Evolutionary conservation across 164 flowering plant genomes (phyloP), one percentile per base, ranked within the genome.

Genomic region (Nymphaea colorata): DNA sequence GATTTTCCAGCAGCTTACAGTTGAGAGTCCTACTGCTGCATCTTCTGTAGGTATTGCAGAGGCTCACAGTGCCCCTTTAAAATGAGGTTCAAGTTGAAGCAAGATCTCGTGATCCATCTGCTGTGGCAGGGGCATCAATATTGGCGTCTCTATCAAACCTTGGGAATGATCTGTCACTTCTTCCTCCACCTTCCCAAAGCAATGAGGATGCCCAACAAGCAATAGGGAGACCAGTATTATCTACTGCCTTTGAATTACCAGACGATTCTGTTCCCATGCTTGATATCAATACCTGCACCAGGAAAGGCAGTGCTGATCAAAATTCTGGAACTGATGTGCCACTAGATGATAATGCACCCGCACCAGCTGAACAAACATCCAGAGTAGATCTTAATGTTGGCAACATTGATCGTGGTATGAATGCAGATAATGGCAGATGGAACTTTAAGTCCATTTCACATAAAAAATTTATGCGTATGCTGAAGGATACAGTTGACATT

Each of bases 121-220:
- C 84, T 68, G 85, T 86, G 44, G 84, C 82, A 62, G 93, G 90
- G 70, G 98, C 94, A 18, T 83, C 92, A 15, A 88, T 87, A 71
- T 78, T 91, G 82, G 93, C 93, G 64, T 88, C 95, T 65, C 80
- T 91, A 45, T 89, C 95, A 66, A 82, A 71, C 71, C 68, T 78
- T 64, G 76, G 85, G 67, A 84, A 75, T 62, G 91, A 87, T 73
- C 57, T 85, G 43, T 79, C 91, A 14, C 82, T 82, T 62, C 76
- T 82, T 82, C 81, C 82, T 73, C 75, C 88, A 59, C 73, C 84
- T 11, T 65, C 79, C 59, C 83, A 71, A 66, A 70, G 69, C 65
- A 66, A 64, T 62, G 80, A 66, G 42, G 69, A 74, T 64, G 61
- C 41, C 43, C 66, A 61, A 17, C 74, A 66, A 10, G 70, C 61